These are phyloP conservation scores for Rhododendron griersonianum DNA, from an alignment of 148 eudicot genomes.

Conservation along the genomic window DNA sequence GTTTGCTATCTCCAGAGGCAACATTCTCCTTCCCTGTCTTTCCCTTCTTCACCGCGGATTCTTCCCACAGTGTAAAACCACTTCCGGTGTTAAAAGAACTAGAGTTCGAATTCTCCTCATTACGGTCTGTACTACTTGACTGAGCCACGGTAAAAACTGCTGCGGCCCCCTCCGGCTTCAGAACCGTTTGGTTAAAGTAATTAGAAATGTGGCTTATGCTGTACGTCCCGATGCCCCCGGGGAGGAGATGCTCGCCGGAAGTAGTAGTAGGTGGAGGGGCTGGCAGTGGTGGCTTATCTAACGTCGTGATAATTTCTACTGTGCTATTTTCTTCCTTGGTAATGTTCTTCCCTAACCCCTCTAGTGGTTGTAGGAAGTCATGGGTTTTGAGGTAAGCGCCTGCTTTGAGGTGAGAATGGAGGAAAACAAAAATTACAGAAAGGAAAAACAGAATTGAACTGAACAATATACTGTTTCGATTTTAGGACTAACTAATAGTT, in stretches of 20 bases:
- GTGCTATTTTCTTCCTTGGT: slow-evolving; percentile 42
- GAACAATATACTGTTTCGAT: background rate
- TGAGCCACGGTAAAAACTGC: slow-evolving; percentile 34
- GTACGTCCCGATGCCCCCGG: slow-evolving; percentile 84
- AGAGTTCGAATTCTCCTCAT: slow-evolving; percentile 66
- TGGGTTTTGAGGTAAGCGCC: slow-evolving; percentile 67
- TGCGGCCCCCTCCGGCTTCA: slow-evolving; percentile 52
- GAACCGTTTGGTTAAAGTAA: slow-evolving; percentile 49
- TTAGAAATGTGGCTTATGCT: slow-evolving; percentile 60
- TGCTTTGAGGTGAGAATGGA: slow-evolving; percentile 17
- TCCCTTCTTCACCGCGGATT: slow-evolving; percentile 65
- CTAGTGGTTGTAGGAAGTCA: slow-evolving; percentile 84
- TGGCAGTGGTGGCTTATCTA: slow-evolving; percentile 51
- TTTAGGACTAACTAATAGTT: background rate
- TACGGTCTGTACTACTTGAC: slow-evolving; percentile 45
- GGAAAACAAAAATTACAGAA: background rate
- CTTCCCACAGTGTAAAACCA: slow-evolving; percentile 91
- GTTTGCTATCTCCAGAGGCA: slow-evolving; percentile 32
- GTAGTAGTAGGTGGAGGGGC: slow-evolving; percentile 37
- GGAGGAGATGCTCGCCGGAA: slow-evolving; percentile 59
- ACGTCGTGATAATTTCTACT: slow-evolving; percentile 24
- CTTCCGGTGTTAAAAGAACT: slow-evolving; percentile 69
- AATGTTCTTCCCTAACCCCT: slow-evolving; percentile 43
- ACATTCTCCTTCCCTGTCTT: slow-evolving; percentile 84
- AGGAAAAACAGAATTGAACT: background rate